Evolutionary conservation across 257 asterid genomes (phyloP).

Genomic region (Linderniella brevidens): DNA sequence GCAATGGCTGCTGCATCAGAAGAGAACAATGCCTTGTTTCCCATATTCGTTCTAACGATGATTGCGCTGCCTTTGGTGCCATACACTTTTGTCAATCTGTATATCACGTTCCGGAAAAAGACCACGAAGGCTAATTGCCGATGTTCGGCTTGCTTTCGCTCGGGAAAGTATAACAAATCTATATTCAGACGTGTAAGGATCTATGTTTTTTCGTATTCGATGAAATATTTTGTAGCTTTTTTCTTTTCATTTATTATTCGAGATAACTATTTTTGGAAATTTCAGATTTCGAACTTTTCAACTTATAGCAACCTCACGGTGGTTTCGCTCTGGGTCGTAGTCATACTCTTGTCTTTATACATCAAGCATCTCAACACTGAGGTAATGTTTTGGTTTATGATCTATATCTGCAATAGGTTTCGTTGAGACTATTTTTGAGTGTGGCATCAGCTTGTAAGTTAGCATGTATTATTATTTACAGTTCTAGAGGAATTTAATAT

Average conservation of each 20-base stretch:
- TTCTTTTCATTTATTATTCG: too few species aligned
- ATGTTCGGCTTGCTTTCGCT: conserved; percentile 60
- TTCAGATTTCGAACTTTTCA: conserved; percentile 89
- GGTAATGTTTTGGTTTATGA: conserved; percentile 31
- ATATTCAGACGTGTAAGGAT: conserved; percentile 32
- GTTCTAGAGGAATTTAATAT: too few species aligned
- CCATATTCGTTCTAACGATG: conserved; percentile 66
- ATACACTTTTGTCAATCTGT: conserved; percentile 57
- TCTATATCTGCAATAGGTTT: too few species aligned
- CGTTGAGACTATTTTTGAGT: too few species aligned
- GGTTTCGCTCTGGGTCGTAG: conserved; percentile 72
- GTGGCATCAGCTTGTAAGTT: too few species aligned
- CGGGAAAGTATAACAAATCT: conserved; percentile 67
- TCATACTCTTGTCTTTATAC: conserved; percentile 54
- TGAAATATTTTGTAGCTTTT: conserved; percentile 4
- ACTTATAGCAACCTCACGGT: conserved; percentile 88
- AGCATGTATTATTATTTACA: too few species aligned
- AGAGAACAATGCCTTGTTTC: conserved; percentile 66
- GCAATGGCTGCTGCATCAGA: conserved; percentile 83
- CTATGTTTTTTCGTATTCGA: conserved; percentile 5
- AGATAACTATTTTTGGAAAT: conserved; percentile 11
- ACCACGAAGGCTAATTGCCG: conserved; percentile 51
- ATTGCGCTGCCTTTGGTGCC: conserved; percentile 83
- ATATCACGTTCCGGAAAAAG: conserved; percentile 48
- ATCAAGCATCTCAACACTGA: conserved; percentile 66